A percentile compares a stretch with the other conserved stretches of the same genome.
phyloP scores from a whole-genome alignment of 495 filamentous ascomycete genomes.

The Daldinia loculata region DNA sequence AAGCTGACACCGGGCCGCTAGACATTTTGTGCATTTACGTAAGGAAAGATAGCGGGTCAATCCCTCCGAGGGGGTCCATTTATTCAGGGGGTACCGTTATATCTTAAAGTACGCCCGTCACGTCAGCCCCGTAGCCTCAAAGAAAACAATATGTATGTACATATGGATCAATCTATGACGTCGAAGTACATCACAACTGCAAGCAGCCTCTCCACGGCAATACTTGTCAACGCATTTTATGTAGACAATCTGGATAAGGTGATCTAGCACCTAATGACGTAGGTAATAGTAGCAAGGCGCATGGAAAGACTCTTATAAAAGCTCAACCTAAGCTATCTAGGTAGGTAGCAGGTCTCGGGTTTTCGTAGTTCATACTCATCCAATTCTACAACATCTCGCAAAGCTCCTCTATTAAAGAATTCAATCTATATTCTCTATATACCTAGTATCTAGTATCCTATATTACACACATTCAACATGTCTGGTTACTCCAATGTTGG shows the following conservation, averaged over 20 bases:
- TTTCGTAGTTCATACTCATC: not conserved
- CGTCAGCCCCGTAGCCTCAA: constrained; percentile 17
- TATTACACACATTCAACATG: constrained; percentile 39
- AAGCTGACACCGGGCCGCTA: not conserved
- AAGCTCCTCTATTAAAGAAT: not conserved
- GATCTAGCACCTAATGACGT: constrained; percentile 27
- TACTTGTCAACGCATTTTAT: not conserved
- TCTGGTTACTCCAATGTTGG: constrained; percentile 55
- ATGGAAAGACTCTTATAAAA: constrained; percentile 22
- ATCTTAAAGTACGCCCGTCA: constrained; percentile 7
- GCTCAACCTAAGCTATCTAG: not conserved
- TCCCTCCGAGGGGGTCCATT: not conserved
- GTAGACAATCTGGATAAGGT: constrained; percentile 22
- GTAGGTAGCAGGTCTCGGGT: not conserved
- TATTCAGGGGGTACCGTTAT: constrained; percentile 22
- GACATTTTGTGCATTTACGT: not conserved
- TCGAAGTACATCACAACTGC: constrained; percentile 13
- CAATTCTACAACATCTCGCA: constrained; percentile 1
- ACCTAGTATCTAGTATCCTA: not conserved
- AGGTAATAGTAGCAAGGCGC: constrained; percentile 4
- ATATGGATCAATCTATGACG: constrained; percentile 37
- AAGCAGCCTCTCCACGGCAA: constrained; percentile 9
- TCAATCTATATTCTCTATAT: not conserved
- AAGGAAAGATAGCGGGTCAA: not conserved
- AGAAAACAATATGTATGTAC: not conserved